Evolutionary conservation across 2,329 filamentous ascomycete genomes (phyloP), one percentile per base, ranked within the genome.

Genomic region (Rhytidhysteron rufulum): DNA sequence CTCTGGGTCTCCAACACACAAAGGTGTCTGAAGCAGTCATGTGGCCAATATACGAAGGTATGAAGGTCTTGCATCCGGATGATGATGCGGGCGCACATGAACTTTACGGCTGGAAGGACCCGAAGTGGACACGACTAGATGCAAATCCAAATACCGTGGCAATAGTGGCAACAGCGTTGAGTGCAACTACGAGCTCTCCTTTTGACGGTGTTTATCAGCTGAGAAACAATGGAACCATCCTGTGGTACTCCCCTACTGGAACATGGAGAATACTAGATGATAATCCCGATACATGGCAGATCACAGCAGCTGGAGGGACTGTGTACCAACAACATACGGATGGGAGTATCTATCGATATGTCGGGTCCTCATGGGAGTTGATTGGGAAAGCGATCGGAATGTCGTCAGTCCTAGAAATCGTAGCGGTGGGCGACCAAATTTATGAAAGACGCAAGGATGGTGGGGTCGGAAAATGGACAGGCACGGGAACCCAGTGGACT

Each of bases 391-490:
- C 52, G 5, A 51, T 49, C 18, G 44, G 51, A 13, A 57, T 54
- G 31, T 8, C 24, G 13, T 7, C 24, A 13, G 45, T 56, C 3
- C 36, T 59, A 13, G 57, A 60, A 16, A 58, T 59, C 8, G 47
- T 57, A 37, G 54, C 55, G 2, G 51, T 50, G 4, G 34, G 47
- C 6, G 52, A 55, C 20, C 52, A 58, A 25, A 39, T 60, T 29
- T 60, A 60, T 44, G 47, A 46, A 20, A 53, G 55, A 13, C 47
- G 55, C 16, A 58, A 54, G 45, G 55, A 60, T 33, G 57, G 57
- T 25, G 57, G 51, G 49, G 45, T 57, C 13, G 51, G 49, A 3
- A 52, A 55, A 15, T 57, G 50, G 44, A 47, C 49, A 1, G 53
- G 57, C n/a, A 39, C 42, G 1, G 52, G 48, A 5, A 48, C 41